Base-by-base conservation (phyloP, 2,329 filamentous ascomycete species). In the Verticillium klebahnii region DNA sequence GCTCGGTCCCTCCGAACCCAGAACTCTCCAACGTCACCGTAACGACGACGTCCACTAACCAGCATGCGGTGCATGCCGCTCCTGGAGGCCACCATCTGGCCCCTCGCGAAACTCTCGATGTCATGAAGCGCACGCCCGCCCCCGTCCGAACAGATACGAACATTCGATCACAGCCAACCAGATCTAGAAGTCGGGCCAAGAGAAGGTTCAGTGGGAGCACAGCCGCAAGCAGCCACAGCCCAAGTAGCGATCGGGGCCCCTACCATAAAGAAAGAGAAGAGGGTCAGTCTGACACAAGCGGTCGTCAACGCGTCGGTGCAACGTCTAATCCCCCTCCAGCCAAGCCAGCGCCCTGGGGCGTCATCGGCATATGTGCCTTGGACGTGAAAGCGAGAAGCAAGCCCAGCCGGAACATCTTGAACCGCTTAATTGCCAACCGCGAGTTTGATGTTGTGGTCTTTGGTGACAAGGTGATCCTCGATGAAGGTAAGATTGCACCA, bases 361-460 rank as follows among this genome's bases (percentile, higher is more conserved):
- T 88, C 57, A 97, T 99, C 71, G 95, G 95, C 59, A 92, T 99
- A 11, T 99, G 95, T 74, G 96, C 95, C 25, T 81, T 99, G 62
- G 95, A 99, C 77, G 86, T 94, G 68, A 99, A 99, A 78, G 95
- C 95, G 39, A 86, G 95, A 70, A 97, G 93, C 81, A 98, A 98
- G 76, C 95, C 95, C 1, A 97, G 94, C 72, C 86, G 96, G 67
- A 98, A 97, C 71, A 99, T 99, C 68, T 79, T 99, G 63, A 98
- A 96, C 71, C 87, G 93, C 58, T 82, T 99, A 23, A 94, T 97
- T 67, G 87, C 91, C 37, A 93, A 96, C 67, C 87, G 89, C 58
- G 94, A 98, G 69, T 98, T 99, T 71, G 94, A 99, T 70, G 93
- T 98, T 29, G 89, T 96, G 64, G 94, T 99, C 14, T 99, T 99